Conservation (phyloP, 108 stramenopile species). For the Skeletonema tropicum region DNA sequence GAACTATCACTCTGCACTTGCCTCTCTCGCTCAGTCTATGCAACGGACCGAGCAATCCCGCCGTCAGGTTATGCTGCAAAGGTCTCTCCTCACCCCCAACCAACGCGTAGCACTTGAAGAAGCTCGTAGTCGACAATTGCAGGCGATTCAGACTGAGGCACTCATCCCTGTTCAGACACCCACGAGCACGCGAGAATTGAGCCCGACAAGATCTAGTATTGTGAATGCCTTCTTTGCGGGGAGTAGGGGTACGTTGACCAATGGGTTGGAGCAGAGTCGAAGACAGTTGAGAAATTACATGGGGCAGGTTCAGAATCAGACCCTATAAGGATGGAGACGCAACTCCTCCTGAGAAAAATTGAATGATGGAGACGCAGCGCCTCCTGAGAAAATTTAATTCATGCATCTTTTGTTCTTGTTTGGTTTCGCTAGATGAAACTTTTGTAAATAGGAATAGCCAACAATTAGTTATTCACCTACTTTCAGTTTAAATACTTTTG, state of each 20-base stretch:
- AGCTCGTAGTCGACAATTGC: background rate
- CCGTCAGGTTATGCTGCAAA: constrained; percentile 34
- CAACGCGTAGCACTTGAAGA: background rate
- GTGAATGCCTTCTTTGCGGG: constrained; percentile 16
- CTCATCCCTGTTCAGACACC: constrained; percentile 2
- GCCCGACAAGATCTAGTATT: background rate
- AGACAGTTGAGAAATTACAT: constrained; percentile 14
- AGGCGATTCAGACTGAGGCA: background rate
- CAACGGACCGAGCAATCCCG: constrained; percentile 42
- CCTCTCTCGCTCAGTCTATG: constrained; percentile 44
- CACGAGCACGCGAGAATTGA: background rate
- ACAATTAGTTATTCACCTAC: background rate
- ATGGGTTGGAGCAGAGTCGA: constrained; percentile 24
- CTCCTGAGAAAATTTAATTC: background rate
- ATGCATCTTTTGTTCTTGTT: background rate
- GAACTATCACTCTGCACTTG: constrained; percentile 33
- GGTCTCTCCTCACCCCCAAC: constrained; percentile 2
- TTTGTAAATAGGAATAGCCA: background rate
- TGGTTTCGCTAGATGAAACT: background rate
- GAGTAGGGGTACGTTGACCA: constrained; percentile 11
- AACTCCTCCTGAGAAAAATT: too few relatives aligned
- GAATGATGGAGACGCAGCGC: too few relatives aligned
- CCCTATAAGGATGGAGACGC: background rate
- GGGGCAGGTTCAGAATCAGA: constrained; percentile 6
- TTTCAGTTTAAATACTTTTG: too few relatives aligned